Evolutionary conservation across 2,329 filamentous ascomycete genomes (phyloP).

Genomic region (Botrytis squamosa): DNA sequence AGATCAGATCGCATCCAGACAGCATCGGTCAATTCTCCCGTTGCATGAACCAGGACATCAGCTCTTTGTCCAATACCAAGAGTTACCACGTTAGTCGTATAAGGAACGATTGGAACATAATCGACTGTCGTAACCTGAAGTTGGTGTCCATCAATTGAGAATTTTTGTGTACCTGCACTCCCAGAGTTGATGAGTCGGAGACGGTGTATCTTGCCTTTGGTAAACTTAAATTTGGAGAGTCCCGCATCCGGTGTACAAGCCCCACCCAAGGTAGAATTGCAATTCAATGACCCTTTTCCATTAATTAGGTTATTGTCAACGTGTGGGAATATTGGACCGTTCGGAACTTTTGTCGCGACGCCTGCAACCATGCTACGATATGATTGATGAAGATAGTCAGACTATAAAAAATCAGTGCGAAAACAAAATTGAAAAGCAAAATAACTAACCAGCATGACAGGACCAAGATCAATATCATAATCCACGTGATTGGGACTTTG

Average conservation of each 20-base stretch:
- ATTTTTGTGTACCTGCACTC: conserved; percentile 40
- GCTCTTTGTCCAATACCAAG: conserved; percentile 51
- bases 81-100: conserved; percentile 46
- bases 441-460: conserved; percentile 39
- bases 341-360: conserved; percentile 6
- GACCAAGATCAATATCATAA: conserved; percentile 62
- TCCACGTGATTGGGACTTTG: conserved; percentile 50
- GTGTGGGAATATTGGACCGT: conserved; percentile 11
- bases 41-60: conserved; percentile 48
- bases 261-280: conserved; percentile 6
- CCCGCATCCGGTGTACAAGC: conserved; percentile 25
- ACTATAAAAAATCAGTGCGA: conserved; percentile 6
- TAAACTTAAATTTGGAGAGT: conserved; percentile 40
- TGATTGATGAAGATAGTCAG: conserved; percentile 41
- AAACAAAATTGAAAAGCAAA: neutral
- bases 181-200: conserved; percentile 48
- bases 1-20: conserved; percentile 61
- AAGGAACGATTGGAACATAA: conserved; percentile 57
- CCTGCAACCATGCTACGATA: conserved; percentile 41
- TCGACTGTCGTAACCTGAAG: conserved; percentile 57
- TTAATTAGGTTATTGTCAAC: conserved; percentile 34
- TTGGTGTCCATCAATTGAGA: conserved; percentile 54
- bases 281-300: conserved; percentile 28
- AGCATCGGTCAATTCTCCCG: conserved; percentile 46
- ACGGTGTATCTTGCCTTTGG: conserved; percentile 44